Conservation (phyloP, 371 early-diverging fungal species). For the Rhizopus arrhizus region DNA sequence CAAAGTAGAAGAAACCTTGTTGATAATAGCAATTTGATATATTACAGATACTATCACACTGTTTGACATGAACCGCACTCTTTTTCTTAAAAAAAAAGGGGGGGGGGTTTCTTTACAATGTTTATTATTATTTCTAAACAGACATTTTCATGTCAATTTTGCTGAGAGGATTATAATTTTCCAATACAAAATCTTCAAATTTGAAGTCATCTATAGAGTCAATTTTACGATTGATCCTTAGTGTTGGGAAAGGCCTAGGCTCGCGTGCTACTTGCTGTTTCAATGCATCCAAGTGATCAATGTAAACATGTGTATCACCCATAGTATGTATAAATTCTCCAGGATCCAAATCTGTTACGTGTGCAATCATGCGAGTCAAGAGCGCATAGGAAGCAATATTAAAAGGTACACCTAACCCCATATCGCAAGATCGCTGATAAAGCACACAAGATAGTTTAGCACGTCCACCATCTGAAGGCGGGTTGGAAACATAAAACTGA, state of each 20-base stretch:
- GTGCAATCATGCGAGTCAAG: slow-evolving; percentile 92
- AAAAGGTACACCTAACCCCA: slow-evolving; percentile 99
- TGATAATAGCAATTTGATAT: too few relatives aligned
- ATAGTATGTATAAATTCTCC: slow-evolving; percentile 95
- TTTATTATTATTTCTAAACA: slow-evolving; percentile 53
- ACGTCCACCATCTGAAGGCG: slow-evolving; percentile 47
- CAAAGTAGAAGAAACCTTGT: too few relatives aligned
- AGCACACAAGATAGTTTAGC: slow-evolving; percentile 87
- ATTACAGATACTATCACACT: too few relatives aligned
- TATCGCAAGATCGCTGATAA: slow-evolving; percentile 98
- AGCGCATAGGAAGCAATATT: slow-evolving; percentile 99
- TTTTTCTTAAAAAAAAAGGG: not conserved
- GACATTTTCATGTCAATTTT: slow-evolving; percentile 98
- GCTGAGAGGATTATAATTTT: slow-evolving; percentile 87
- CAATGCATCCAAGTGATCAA: slow-evolving; percentile 92
- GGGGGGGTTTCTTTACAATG: not conserved
- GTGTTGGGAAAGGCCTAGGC: slow-evolving; percentile 88
- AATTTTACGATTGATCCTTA: slow-evolving; percentile 69
- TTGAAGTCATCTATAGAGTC: slow-evolving; percentile 83
- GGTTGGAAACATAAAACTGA: slow-evolving; percentile 88
- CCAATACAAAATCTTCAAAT: slow-evolving; percentile 84
- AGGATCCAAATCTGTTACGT: slow-evolving; percentile 85
- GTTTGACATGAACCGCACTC: too few relatives aligned
- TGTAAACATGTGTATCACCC: slow-evolving; percentile 98
- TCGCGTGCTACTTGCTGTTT: slow-evolving; percentile 80